phyloP scores from a whole-genome alignment of 2,329 filamentous ascomycete genomes.

The Arthrobotrys pseudoclavata region DNA sequence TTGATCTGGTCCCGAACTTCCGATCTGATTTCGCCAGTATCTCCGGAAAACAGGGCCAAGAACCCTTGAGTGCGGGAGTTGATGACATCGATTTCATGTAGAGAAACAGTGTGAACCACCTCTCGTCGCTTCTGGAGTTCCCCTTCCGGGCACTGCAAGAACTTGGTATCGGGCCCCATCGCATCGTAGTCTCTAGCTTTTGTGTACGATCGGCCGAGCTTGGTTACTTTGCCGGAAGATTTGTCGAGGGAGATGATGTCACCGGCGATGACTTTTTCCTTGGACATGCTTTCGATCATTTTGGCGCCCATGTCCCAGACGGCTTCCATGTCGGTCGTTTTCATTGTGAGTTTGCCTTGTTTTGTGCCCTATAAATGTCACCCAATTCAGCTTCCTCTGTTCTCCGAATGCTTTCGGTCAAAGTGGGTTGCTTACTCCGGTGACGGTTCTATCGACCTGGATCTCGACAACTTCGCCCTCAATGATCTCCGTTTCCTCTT shows the following conservation, averaged over 20 bases:
- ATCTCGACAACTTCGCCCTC: conserved; percentile 99
- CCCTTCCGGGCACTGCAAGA: conserved; percentile 95
- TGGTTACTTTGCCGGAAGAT: conserved; percentile 96
- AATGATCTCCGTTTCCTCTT: conserved; percentile 99
- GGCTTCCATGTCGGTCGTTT: conserved; percentile 99
- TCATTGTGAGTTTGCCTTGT: conserved; percentile 98
- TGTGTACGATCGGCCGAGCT: conserved; percentile 93
- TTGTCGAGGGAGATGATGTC: conserved; percentile 99
- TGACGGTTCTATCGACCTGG: conserved; percentile 96
- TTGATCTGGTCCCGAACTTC: conserved; percentile 99
- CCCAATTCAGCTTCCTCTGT: conserved; percentile 97
- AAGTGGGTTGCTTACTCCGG: conserved; percentile 72
- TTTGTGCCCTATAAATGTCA: conserved; percentile 76
- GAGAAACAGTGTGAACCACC: conserved; percentile 93
- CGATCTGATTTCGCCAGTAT: conserved; percentile 96
- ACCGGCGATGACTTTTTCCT: conserved; percentile 98
- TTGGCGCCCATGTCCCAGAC: conserved; percentile 99
- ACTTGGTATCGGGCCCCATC: conserved; percentile 93
- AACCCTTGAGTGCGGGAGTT: conserved; percentile 99
- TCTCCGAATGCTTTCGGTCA: conserved; percentile 73
- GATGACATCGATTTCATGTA: conserved; percentile 99
- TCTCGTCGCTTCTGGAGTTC: conserved; percentile 98
- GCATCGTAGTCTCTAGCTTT: conserved; percentile 98
- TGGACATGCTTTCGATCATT: conserved; percentile 99
- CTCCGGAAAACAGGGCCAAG: conserved; percentile 94